Base-by-base conservation (phyloP, 2,329 filamentous ascomycete genomes). In the Colletotrichum cordylinicola region DNA sequence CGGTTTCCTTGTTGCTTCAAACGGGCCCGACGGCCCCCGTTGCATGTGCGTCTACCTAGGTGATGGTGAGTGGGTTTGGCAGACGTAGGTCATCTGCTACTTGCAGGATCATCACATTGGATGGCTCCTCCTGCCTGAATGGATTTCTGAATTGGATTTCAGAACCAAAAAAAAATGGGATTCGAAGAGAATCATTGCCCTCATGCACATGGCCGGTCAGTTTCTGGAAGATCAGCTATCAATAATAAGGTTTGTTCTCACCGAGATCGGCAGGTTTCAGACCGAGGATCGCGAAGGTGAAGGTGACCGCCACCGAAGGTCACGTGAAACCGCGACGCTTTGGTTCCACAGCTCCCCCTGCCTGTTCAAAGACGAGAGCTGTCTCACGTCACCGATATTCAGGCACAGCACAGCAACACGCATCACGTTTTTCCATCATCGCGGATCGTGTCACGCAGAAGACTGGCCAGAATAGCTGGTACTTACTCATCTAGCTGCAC, bases 381-480 rank as follows among this genome's bases (percentile, higher is more conserved):
- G 64, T 64, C 56, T 68, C 67, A 68, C 64, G 64, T 72, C 72
- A 31, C 43, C 31, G 64, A 71, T 31, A 70, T 62, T 66, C 55
- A 52, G 71, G 60, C 71, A 67, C 33, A 37, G 24, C 60, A 66
- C 24, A 56, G 55, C 56, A 55, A 24, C 29, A 39, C 65, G 68
- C 72, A 31, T 56, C 60, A 65, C 39, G 15, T 60, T 52, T 18
- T 43, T 39, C 21, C 16, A 60, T 37, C 24, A 29, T 39, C 64
- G 29, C 29, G 33, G 18, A 29, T 61, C 39, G 48, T 10, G 43
- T 21, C 72, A 31, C 37, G 24, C 21, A 24, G 27, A 31, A 62
- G n/a, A 18, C 35, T 70, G 37, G 67, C 37, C 21, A 15, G 27
- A 52, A 35, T 18, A 70, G 56, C 43, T 60, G 58, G 18, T 13